Base-by-base conservation (phyloP, 1,139 yeast genomes). In the Pneumocystis carinii region DNA sequence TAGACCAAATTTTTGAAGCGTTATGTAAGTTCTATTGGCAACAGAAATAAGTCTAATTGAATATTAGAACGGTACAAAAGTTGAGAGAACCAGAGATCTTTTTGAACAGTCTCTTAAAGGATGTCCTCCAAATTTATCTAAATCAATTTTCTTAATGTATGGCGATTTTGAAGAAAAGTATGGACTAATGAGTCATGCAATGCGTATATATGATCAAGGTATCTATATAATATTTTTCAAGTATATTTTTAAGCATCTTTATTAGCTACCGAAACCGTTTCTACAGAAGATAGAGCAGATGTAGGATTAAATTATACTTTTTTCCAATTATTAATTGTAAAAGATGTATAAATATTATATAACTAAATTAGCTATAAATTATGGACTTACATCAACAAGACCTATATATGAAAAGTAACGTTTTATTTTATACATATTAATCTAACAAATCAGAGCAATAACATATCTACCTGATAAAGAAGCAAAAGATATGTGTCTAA, bases 81-180 rank as follows among this genome's bases (percentile, higher is more conserved):
- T 82, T 27, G 96, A 88, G 68, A 75, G 88, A 66, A 74, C 87
- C 5, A 75, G 95, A 56, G 95, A 87, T 66, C 70, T 87, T 24
- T 89, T 87, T 73, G 95, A 88, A 64, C 83, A 83, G 61, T 84
- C 82, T 4, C 70, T 81, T 42, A 77, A 73, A 37, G 72, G 72
- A 17, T 79, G 86, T 66, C 87, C 88, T 0, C 70, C 78, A 0
- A 74, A 76, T 67, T 71, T 76, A 32, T 72, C 79, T 37, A 81
- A 81, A 65, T 74, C 82, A 0, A 75, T 88, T 1, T 79, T 78
- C 65, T 66, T 83, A 1, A 70, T 83, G 59, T 87, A 86, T 71
- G 81, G 86, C 1, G 76, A 83, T 59, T 82, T 83, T 69, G 96
- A 89, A 70, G 80, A 79, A 66, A 74, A 74, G 7, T 71, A 76